Evolutionary conservation across 1,284 basidiomycete genomes (phyloP).

Genomic region (Trichosporon sp.): DNA sequence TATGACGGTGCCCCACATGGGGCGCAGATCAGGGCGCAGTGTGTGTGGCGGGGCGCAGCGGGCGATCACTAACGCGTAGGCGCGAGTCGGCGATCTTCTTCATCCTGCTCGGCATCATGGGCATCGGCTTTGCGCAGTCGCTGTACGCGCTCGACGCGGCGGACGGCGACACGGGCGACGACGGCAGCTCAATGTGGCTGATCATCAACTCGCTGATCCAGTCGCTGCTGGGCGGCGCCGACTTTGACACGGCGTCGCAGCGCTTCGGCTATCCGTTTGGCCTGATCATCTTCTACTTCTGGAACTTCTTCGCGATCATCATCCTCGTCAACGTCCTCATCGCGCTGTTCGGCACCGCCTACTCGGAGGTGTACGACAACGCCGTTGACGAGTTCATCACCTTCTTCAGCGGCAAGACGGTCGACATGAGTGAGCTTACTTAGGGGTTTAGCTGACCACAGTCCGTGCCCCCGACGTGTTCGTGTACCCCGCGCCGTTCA

Average conservation of each 20-base stretch:
- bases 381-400: conserved; percentile 57
- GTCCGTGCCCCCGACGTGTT: conserved; percentile 70
- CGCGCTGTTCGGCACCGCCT: conserved; percentile 86
- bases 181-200: conserved; percentile 57
- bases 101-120: conserved; percentile 71
- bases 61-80: background rate
- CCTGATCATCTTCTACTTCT: conserved; percentile 76
- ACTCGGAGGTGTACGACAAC: conserved; percentile 63
- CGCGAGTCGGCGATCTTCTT: conserved; percentile 92
- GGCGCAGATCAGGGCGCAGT: too few relatives aligned
- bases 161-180: conserved; percentile 74
- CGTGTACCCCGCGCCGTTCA: conserved; percentile 57
- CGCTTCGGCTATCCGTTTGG: conserved; percentile 58
- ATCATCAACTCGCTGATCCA: conserved; percentile 73
- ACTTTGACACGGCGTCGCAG: conserved; percentile 63
- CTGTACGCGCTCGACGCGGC: conserved; percentile 86
- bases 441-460: conserved; percentile 54
- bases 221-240: conserved; percentile 72
- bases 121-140: conserved; percentile 68
- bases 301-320: conserved; percentile 81
- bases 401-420: conserved; percentile 81
- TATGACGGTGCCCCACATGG: too few relatives aligned
- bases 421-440: conserved; percentile 56
- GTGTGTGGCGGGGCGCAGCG: too few relatives aligned
- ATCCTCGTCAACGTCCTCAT: conserved; percentile 91